Percentiles rank a stretch among this genome's conserved stretches.
Conservation (phyloP, 2,329 filamentous ascomycete genomes). For the Tolypocladium paradoxum region DNA sequence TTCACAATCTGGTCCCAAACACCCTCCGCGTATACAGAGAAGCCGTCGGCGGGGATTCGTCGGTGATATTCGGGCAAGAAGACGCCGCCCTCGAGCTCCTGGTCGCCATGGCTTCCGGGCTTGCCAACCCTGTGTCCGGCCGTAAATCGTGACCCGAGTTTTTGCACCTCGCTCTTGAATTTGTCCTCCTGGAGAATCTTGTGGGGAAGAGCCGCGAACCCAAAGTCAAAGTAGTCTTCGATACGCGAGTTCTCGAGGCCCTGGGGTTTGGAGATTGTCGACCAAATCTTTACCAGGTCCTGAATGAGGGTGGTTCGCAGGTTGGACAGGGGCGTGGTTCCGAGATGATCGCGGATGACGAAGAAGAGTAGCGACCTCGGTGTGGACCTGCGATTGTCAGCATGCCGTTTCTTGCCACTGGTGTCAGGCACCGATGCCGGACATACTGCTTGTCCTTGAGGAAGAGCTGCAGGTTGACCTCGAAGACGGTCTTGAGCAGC, state of each 20-base stretch:
- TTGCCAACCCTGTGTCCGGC: constrained; percentile 66
- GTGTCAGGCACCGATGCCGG: not conserved
- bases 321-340: constrained; percentile 81
- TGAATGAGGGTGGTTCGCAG: constrained; percentile 83
- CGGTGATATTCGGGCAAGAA: constrained; percentile 93
- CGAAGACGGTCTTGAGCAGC: constrained; percentile 94
- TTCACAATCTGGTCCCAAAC: constrained; percentile 98
- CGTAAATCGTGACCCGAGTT: constrained; percentile 70
- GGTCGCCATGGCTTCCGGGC: constrained; percentile 51
- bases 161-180: constrained; percentile 71
- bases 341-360: constrained; percentile 94
- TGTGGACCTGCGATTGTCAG: constrained; percentile 49
- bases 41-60: constrained; percentile 93
- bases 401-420: not conserved
- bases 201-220: constrained; percentile 89
- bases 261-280: constrained; percentile 78
- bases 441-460: constrained; percentile 85
- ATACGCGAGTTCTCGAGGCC: constrained; percentile 84
- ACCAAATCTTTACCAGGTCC: constrained; percentile 87
- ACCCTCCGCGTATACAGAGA: constrained; percentile 83
- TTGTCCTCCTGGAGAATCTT: constrained; percentile 93
- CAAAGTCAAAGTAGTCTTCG: constrained; percentile 97
- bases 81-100: constrained; percentile 66
- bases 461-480: constrained; percentile 95
- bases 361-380: constrained; percentile 93